Base-by-base conservation (phyloP, 2,329 filamentous ascomycete genomes). In the Calonectria multiphialidica region DNA sequence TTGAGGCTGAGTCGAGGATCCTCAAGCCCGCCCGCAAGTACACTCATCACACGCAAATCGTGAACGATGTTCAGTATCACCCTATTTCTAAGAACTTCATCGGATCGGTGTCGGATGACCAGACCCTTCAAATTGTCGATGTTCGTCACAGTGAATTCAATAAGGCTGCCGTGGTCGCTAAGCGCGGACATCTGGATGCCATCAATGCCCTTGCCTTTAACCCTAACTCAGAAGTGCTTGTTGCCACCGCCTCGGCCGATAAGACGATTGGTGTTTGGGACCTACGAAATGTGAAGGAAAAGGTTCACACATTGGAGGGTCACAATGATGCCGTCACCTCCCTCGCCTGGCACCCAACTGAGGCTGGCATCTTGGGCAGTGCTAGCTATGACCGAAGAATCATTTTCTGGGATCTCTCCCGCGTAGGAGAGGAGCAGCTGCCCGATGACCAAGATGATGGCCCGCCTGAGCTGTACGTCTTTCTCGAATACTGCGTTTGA, bases 121-220 rank as follows among this genome's bases (percentile, higher is more conserved):
- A 97, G 77, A 98, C 95, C 9, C 91, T 98, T 73, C 95, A 98
- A 83, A 93, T 99, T 72, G 89, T 98, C 72, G 97, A 99, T 82
- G 90, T 93, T n/a, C 93, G 97, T 78, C 90, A 90, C 80, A 81
- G 88, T 35, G 90, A 91, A 68, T 92, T 88, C 67, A 91, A 90
- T 74, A 90, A 89, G 75, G 91, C 95, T 0, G 92, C 94, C 5
- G 89, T 94, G 62, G 89, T 93, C 45, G 93, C 92, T 21, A 88
- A 90, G 74, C 88, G 91, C 61, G 96, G 96, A 12, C 97, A 99
- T 81, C 90, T 90, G 10, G 97, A 98, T 83, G 96, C 96, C 21
- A 96, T 99, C 84, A 99, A 99, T 82, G 94, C 95, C n/a, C 87
- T 99, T 30, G 93, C 97, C 0, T 99, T 98, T 87, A 98, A 98